Percentiles rank a stretch among this genome's conserved stretches.
These are phyloP conservation scores for Phytophthora aleatoria DNA, from an alignment of 352 stramenopile genomes.

Conservation along the genomic window DNA sequence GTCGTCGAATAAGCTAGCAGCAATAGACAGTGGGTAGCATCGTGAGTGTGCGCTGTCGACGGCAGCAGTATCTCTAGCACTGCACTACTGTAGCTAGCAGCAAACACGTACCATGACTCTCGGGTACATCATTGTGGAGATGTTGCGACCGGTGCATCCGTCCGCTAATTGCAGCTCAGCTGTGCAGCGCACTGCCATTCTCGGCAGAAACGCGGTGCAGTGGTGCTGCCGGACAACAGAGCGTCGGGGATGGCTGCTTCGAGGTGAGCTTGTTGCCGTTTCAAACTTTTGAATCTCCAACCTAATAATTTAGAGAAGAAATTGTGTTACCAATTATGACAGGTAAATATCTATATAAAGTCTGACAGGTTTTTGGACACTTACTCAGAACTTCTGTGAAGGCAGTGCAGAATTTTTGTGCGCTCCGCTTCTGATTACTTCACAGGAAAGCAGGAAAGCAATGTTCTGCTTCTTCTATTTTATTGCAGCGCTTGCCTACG, in stretches of 20 bases:
- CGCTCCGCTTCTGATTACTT: too few species aligned
- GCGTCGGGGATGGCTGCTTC: neutral
- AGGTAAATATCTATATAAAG: neutral
- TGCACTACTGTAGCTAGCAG: neutral
- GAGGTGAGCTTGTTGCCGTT: slow-evolving; percentile 5
- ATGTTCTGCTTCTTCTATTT: too few species aligned
- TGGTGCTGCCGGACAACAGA: neutral
- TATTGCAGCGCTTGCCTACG: too few species aligned
- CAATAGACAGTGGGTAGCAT: neutral
- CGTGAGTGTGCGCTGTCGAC: neutral
- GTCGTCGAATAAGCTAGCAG: slow-evolving; percentile 48
- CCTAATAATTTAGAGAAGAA: slow-evolving; percentile 5
- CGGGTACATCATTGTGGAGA: slow-evolving; percentile 44
- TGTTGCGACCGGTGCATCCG: slow-evolving; percentile 51
- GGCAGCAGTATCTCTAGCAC: neutral
- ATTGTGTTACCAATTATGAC: neutral
- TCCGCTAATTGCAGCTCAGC: slow-evolving; percentile 69
- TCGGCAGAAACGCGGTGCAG: neutral
- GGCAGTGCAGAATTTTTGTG: too few species aligned
- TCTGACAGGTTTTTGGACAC: neutral
- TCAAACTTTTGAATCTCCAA: slow-evolving; percentile 23
- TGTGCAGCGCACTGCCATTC: slow-evolving; percentile 44
- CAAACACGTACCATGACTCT: slow-evolving; percentile 35
- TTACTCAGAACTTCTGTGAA: too few species aligned
- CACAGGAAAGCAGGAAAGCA: too few species aligned